Conservation (phyloP, 176 grass and related monocot species). For the Ampelocalamus luodianensis region DNA sequence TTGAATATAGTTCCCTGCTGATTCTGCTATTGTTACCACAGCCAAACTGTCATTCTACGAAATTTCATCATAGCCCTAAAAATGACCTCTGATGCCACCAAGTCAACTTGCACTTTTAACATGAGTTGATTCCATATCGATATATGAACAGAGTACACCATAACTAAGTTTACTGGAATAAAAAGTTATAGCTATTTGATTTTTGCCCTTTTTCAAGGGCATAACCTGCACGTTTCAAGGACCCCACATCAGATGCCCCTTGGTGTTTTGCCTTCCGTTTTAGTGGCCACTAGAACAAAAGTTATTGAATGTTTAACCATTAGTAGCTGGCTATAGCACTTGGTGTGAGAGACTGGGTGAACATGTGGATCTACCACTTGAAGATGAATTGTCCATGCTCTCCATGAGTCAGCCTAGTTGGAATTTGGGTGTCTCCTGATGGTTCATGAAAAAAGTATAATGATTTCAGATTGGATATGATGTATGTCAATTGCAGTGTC, state of each 20-base stretch:
- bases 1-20: background rate
- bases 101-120: background rate
- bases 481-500: background rate
- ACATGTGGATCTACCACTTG: background rate
- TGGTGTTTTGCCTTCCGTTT: background rate
- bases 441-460: background rate
- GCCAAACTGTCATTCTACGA: background rate
- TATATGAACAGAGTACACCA: background rate
- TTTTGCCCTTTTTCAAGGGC: slow-evolving; percentile 7
- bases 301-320: background rate
- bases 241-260: too few relatives aligned
- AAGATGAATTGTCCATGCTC: background rate
- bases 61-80: slow-evolving; percentile 2
- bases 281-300: background rate
- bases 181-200: background rate
- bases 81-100: slow-evolving; percentile 16
- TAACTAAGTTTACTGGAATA: background rate
- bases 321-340: background rate
- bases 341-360: background rate
- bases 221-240: background rate
- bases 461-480: background rate
- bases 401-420: background rate
- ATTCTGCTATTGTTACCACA: background rate
- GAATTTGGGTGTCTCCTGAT: background rate
- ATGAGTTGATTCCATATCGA: background rate